Percentiles rank a stretch among this genome's conserved stretches.
Conservation (phyloP, 1,139 yeast genomes). For the Saccharomyces hybrid region DNA sequence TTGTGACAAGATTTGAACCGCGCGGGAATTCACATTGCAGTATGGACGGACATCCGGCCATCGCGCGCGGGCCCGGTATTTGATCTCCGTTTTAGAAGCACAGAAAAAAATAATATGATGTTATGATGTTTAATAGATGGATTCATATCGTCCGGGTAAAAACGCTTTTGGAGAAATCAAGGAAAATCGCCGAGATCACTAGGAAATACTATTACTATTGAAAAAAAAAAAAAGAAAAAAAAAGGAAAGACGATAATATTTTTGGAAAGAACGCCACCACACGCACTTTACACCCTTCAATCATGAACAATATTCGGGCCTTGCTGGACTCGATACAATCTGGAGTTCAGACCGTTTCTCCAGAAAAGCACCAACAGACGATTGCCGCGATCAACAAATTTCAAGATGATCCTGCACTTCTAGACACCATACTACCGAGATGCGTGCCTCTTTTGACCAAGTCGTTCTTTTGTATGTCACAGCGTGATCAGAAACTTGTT, state of each 20-base stretch:
- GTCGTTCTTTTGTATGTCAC: neutral
- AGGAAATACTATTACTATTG: too few relatives aligned
- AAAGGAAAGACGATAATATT: neutral
- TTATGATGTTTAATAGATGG: too few relatives aligned
- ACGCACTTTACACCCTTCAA: conserved; percentile 8
- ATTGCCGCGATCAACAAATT: neutral
- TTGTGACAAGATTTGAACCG: neutral
- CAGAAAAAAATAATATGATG: neutral
- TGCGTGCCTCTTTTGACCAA: neutral
- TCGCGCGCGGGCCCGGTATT: neutral
- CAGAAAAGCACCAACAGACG: neutral
- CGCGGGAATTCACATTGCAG: neutral
- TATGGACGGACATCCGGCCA: neutral
- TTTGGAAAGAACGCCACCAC: neutral
- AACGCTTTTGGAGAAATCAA: neutral
- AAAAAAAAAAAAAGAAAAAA: too few relatives aligned
- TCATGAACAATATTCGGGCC: neutral
- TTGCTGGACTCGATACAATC: neutral
- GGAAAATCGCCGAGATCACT: neutral
- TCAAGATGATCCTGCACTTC: neutral
- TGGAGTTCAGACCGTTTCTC: neutral
- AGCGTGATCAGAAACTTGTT: neutral
- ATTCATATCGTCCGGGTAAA: neutral
- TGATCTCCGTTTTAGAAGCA: neutral
- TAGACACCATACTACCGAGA: neutral